Percentiles rank a stretch among this genome's conserved stretches.
Evolutionary conservation across 2,329 filamentous ascomycete species (phyloP).

Genomic region (Chrysoporthe deuterocubensis): DNA sequence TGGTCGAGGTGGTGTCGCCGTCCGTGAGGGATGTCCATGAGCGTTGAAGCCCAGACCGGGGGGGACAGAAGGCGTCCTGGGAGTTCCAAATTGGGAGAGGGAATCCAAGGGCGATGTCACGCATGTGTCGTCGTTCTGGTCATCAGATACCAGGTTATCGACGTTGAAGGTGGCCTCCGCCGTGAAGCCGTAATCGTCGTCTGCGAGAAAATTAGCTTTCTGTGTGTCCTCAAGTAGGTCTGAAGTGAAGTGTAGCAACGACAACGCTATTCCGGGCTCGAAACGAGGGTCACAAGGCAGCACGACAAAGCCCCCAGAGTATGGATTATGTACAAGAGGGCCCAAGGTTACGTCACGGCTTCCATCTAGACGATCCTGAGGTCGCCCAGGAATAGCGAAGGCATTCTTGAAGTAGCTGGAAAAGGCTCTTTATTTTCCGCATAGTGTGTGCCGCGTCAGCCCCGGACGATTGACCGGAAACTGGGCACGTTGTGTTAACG

Average conservation of each 20-base stretch:
- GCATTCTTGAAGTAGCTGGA: constrained; percentile 26
- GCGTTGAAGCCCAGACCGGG: constrained; percentile 27
- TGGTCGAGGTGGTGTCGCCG: constrained; percentile 26
- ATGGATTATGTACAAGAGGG: constrained; percentile 43
- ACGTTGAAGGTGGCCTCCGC: constrained; percentile 67
- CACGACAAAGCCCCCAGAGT: constrained; percentile 26
- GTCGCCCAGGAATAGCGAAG: constrained; percentile 18
- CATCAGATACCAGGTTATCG: constrained; percentile 70
- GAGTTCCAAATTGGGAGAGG: constrained; percentile 13
- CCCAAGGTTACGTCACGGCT: constrained; percentile 31
- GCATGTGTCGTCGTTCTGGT: constrained; percentile 36
- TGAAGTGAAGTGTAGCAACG: constrained; percentile 26
- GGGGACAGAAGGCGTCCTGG: constrained; percentile 16
- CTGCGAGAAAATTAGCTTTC: constrained; percentile 47
- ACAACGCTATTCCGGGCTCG: constrained; percentile 22
- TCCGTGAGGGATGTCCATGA: constrained; percentile 27
- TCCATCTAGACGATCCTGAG: constrained; percentile 25
- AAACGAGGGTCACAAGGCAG: constrained; percentile 29
- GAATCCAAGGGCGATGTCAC: constrained; percentile 1
- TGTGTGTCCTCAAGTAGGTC: constrained; percentile 14
- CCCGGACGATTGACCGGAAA: constrained; percentile 48
- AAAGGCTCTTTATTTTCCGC: constrained; percentile 30
- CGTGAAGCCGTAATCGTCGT: constrained; percentile 64
- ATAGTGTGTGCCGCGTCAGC: constrained; percentile 53
- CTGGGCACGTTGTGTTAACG: constrained; percentile 58